phyloP scores from a whole-genome alignment of 441 rosid genomes.

The Gossypium schwendimanii region DNA sequence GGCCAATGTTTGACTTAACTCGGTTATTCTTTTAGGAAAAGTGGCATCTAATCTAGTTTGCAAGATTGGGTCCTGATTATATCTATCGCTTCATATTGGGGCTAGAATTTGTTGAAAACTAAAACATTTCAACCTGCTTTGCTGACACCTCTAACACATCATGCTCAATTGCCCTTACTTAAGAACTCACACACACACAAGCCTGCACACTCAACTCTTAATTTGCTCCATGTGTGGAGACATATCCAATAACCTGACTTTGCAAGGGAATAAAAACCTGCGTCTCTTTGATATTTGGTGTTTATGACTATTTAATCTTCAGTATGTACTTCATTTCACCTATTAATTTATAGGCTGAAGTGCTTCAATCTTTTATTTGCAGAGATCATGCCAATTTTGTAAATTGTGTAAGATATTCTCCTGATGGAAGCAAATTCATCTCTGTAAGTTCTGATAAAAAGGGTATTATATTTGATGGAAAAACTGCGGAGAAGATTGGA shows the following conservation, averaged over 20 bases:
- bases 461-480: slow-evolving; percentile 80
- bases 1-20: neutral
- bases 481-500: slow-evolving; percentile 73
- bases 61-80: neutral
- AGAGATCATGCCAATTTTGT: slow-evolving; percentile 94
- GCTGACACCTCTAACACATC: neutral
- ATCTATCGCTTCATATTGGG: neutral
- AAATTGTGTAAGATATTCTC: slow-evolving; percentile 84
- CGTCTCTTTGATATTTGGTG: neutral
- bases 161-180: neutral
- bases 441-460: slow-evolving; percentile 92
- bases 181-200: neutral
- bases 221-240: neutral
- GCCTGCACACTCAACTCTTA: neutral
- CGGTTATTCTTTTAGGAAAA: neutral
- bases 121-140: neutral
- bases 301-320: neutral
- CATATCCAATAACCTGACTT: neutral
- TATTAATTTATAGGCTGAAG: slow-evolving; percentile 11
- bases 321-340: neutral
- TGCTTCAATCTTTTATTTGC: slow-evolving; percentile 16
- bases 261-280: neutral
- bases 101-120: neutral
- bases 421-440: slow-evolving; percentile 85
- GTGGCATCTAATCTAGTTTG: neutral